Conservation (phyloP, 768 basidiomycete genomes). For the Suillus paluster region DNA sequence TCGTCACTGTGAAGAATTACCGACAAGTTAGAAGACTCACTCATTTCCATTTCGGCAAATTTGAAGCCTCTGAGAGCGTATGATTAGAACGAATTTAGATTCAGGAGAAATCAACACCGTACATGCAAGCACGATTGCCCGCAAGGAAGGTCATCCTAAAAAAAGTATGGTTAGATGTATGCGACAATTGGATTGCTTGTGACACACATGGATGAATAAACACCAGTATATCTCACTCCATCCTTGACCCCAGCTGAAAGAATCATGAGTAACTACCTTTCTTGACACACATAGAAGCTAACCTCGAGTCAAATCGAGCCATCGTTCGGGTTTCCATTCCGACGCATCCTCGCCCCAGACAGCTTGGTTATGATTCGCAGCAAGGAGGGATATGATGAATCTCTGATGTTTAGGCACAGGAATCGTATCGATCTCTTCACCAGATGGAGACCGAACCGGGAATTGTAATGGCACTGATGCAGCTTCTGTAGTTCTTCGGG, state of each 20-base stretch:
- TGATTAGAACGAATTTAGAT: no score
- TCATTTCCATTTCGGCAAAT: constrained; percentile 55
- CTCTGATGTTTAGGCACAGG: constrained; percentile 47
- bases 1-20: not conserved
- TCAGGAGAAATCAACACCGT: no score
- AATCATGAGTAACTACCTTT: not conserved
- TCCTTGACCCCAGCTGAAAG: constrained; percentile 8
- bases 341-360: constrained; percentile 48
- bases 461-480: constrained; percentile 40
- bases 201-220: no score
- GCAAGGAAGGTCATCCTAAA: no score
- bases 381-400: constrained; percentile 46
- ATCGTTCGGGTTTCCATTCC: constrained; percentile 54
- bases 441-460: constrained; percentile 17
- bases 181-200: no score
- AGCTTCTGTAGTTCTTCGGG: constrained; percentile 41
- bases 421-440: constrained; percentile 28
- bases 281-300: not conserved
- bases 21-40: constrained; percentile 29
- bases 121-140: no score
- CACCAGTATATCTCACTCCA: no score
- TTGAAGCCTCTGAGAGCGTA: no score
- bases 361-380: constrained; percentile 45
- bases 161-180: no score
- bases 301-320: constrained; percentile 33